Conservation (phyloP, 2,329 filamentous ascomycete species). For the Colletotrichum sansevieriae region DNA sequence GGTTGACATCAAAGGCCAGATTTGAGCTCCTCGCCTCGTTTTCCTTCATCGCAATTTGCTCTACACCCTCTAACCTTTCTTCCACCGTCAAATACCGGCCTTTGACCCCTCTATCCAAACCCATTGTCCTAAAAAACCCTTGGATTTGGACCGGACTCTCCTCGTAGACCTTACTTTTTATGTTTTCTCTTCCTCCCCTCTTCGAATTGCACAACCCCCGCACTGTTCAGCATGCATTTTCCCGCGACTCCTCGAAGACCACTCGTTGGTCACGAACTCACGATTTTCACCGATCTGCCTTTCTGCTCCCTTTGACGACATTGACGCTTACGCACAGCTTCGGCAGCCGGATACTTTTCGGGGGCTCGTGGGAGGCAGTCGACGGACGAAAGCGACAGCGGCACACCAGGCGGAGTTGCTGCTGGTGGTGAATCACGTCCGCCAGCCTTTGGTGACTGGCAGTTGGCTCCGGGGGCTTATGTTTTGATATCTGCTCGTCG, state of each 20-base stretch:
- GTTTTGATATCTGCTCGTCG: constrained; percentile 11
- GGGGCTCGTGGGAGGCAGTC: constrained; percentile 15
- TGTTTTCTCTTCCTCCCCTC: constrained; percentile 26
- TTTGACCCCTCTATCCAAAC: constrained; percentile 5
- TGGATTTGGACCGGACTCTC: constrained; percentile 5
- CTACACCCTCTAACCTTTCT: constrained; percentile 20
- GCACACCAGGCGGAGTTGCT: not conserved
- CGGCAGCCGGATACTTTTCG: constrained; percentile 14
- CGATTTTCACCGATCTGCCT: constrained; percentile 23
- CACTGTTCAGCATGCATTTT: constrained; percentile 31
- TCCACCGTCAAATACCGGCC: constrained; percentile 8
- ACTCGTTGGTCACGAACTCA: constrained; percentile 32
- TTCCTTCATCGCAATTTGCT: constrained; percentile 33
- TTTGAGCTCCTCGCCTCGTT: constrained; percentile 64
- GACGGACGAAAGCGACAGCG: not conserved
- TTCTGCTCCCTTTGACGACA: constrained; percentile 24
- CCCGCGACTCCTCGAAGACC: constrained; percentile 25
- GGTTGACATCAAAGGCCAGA: constrained; percentile 98
- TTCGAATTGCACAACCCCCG: constrained; percentile 30
- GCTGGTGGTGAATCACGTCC: not conserved
- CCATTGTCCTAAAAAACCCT: not conserved
- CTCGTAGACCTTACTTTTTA: constrained; percentile 35
- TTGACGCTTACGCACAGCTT: constrained; percentile 39
- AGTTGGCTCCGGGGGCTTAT: constrained; percentile 36
- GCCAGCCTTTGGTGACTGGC: constrained; percentile 3